Evolutionary conservation across 495 filamentous ascomycete genomes (phyloP), one percentile per base, ranked within the genome.

Genomic region (Pseudevernia furfuracea): DNA sequence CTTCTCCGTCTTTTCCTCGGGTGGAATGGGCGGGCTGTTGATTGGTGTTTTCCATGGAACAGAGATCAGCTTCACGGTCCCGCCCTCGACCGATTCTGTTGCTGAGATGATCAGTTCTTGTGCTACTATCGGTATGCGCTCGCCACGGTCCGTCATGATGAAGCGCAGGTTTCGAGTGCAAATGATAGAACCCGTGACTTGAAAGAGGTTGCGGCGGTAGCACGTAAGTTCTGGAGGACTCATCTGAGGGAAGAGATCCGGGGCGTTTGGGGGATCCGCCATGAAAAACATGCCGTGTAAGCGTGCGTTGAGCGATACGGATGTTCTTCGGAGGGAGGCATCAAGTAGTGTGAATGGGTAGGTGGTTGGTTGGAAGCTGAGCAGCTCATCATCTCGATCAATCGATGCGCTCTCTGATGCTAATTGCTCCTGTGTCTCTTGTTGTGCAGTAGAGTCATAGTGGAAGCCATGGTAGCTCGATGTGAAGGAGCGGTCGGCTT

Each of bases 221-320:
- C 92, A 96, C 0, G 91, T 96, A 69, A 96, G 73, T 76, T 96
- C 92, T 25, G 88, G 84, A 1, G 91, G 88, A 11, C 87, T 79
- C 46, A 81, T 76, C 58, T 82, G 81, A 56, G 85, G 84, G 66
- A 90, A 85, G 61, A 81, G 82, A 38, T 82, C 79, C 46, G 82
- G 81, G 32, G 89, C 84, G 74, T 82, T 84, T 19, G 90, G 87
- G 66, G 92, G 77, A 77, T 96, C 92, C 58, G 92, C 91, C 9
- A 96, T 83, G 70, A 94, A 96, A 77, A 96, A 96, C 90, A 95
- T 96, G 77, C 92, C 92, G 71, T 94, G 90, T 38, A 96, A 76
- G 74, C 95, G 92, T 52, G 90, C 91, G 12, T 87, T 84, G 72
- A 96, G 85, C 39, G 82, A 81, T 5, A 91, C 72, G 9, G 78